Evolutionary conservation across 2,329 filamentous ascomycete genomes (phyloP).

Genomic region (Sordariomycetes sp.): DNA sequence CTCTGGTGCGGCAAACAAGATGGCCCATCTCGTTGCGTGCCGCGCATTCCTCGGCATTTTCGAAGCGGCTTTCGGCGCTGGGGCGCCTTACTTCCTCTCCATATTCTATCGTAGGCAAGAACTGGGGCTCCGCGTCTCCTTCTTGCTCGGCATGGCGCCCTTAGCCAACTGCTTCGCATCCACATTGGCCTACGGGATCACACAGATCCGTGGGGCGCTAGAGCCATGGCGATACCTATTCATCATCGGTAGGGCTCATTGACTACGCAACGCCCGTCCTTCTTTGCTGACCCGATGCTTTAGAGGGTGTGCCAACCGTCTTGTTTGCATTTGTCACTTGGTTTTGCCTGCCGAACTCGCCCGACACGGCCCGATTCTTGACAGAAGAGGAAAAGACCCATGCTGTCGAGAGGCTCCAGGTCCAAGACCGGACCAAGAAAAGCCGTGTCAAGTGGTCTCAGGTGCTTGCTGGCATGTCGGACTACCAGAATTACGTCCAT

Average conservation of each 20-base stretch:
- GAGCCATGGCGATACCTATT: slow-evolving; percentile 56
- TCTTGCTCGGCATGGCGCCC: slow-evolving; percentile 35
- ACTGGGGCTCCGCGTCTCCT: slow-evolving; percentile 57
- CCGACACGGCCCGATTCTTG: slow-evolving; percentile 16
- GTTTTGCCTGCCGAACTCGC: slow-evolving; percentile 19
- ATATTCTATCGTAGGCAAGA: slow-evolving; percentile 43
- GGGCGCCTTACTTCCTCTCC: slow-evolving; percentile 29
- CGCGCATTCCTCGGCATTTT: slow-evolving; percentile 12
- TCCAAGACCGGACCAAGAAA: slow-evolving; percentile 10
- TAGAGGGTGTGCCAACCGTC: slow-evolving; percentile 18
- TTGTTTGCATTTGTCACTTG: slow-evolving; percentile 16
- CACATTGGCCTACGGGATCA: slow-evolving; percentile 54
- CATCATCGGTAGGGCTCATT: slow-evolving; percentile 32
- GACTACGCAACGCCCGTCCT: too few species aligned
- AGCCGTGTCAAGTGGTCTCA: slow-evolving; percentile 16
- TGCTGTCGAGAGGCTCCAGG: slow-evolving; percentile 12
- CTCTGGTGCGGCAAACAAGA: not conserved
- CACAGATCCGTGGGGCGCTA: slow-evolving; percentile 41
- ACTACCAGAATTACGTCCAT: slow-evolving; percentile 25
- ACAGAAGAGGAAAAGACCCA: slow-evolving; percentile 14
- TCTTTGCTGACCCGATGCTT: not conserved
- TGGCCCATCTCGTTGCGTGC: slow-evolving; percentile 14
- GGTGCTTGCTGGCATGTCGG: slow-evolving; percentile 18
- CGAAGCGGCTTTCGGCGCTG: slow-evolving; percentile 30
- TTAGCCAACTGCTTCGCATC: slow-evolving; percentile 59